Evolutionary conservation across 1,284 basidiomycete genomes (phyloP).

Genomic region (Spongispora temasekensis): DNA sequence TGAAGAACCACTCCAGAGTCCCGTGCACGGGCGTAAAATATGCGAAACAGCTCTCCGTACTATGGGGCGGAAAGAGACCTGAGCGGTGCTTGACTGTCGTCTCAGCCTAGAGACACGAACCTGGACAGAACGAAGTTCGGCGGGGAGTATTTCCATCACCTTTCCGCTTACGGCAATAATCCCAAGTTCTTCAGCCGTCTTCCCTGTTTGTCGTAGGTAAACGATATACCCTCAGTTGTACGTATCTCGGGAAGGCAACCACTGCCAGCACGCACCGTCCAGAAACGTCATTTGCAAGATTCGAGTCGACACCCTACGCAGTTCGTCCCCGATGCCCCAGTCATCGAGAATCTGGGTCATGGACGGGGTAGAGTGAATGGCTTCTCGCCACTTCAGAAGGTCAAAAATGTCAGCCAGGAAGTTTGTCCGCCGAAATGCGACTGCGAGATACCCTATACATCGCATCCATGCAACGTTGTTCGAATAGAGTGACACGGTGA

Average conservation of each 20-base stretch:
- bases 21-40: slow-evolving; percentile 50
- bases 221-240: too few relatives aligned
- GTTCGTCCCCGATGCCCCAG: slow-evolving; percentile 42
- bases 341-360: slow-evolving; percentile 46
- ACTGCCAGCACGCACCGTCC: slow-evolving; percentile 14
- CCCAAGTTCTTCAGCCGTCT: slow-evolving; percentile 38
- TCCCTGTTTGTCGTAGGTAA: slow-evolving; percentile 33
- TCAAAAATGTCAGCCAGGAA: not conserved
- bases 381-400: slow-evolving; percentile 15
- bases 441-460: slow-evolving; percentile 38
- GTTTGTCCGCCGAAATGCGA: too few relatives aligned
- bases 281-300: slow-evolving; percentile 35
- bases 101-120: slow-evolving; percentile 20
- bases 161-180: slow-evolving; percentile 39
- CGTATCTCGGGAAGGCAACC: too few relatives aligned
- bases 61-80: slow-evolving; percentile 33
- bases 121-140: slow-evolving; percentile 40
- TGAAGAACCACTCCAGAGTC: slow-evolving; percentile 50
- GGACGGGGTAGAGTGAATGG: slow-evolving; percentile 39
- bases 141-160: slow-evolving; percentile 39
- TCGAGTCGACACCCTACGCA: slow-evolving; percentile 35
- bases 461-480: slow-evolving; percentile 34
- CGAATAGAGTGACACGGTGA: slow-evolving; percentile 45
- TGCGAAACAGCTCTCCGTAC: slow-evolving; percentile 57
- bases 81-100: too few relatives aligned